Evolutionary conservation across 106 monocot species (phyloP).

Genomic region (Gastrodia elata): DNA sequence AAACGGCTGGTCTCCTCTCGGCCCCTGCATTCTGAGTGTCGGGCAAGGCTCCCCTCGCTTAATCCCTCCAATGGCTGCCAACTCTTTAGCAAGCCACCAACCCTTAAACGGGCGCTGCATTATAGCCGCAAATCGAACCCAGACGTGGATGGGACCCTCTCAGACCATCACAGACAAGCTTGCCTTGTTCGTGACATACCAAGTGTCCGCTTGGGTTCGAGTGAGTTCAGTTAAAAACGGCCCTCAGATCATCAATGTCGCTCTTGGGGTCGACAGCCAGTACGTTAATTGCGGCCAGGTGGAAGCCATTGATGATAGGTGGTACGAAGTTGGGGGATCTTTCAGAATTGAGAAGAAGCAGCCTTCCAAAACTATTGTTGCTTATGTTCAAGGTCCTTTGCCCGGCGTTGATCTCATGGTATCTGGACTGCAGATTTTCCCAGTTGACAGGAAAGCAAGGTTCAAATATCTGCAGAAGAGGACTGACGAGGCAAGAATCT

Average conservation of each 20-base stretch:
- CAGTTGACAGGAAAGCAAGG: conserved; percentile 66
- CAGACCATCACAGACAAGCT: conserved; percentile 64
- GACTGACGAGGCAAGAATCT: conserved; percentile 55
- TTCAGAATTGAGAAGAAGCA: conserved; percentile 71
- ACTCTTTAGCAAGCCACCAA: conserved; percentile 23
- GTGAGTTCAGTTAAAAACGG: conserved; percentile 38
- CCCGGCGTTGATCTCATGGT: conserved; percentile 83
- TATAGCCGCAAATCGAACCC: conserved; percentile 38
- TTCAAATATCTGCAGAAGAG: conserved; percentile 51
- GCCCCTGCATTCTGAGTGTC: conserved; percentile 54
- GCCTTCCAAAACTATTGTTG: conserved; percentile 41
- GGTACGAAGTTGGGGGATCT: conserved; percentile 80
- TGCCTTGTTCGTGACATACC: conserved; percentile 55
- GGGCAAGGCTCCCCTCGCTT: conserved; percentile 35
- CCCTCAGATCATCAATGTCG: conserved; percentile 61
- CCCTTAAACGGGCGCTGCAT: conserved; percentile 47
- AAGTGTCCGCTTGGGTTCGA: conserved; percentile 77
- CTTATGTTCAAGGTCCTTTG: conserved; percentile 70
- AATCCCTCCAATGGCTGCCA: conserved; percentile 36
- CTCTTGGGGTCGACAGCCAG: conserved; percentile 62
- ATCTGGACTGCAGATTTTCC: conserved; percentile 69
- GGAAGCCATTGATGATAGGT: conserved; percentile 50
- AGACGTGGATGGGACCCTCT: conserved; percentile 92
- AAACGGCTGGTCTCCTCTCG: conserved; percentile 65
- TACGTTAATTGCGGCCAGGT: conserved; percentile 81